Base-by-base conservation (phyloP, 2,329 filamentous ascomycete genomes). In the Cytospora paraplurivora region DNA sequence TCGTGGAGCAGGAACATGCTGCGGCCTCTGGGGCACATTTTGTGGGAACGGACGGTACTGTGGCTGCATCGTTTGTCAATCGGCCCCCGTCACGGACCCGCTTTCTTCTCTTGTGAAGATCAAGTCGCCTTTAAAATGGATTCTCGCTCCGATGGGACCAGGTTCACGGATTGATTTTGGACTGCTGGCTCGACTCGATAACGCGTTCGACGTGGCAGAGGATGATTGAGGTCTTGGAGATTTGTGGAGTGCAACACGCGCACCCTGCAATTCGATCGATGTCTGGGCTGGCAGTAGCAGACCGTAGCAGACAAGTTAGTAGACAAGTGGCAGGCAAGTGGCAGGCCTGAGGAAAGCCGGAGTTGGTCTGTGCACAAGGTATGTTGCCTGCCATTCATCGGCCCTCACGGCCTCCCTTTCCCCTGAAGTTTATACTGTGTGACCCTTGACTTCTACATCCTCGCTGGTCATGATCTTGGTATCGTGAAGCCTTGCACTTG, bases 21-120 rank as follows among this genome's bases (percentile, higher is more conserved):
- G 77, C 67, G 79, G 77, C 68, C 81, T 76, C 71, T 81, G 81
- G 67, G 81, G 76, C 69, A 77, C 75, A 73, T 81, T 82, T 69
- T 82, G 81, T 71, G 78, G 76, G 73, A 81, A 83, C 64, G 58
- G 62, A 67, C 82, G 82, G 71, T 82, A 85, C 68, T 82, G 80
- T 63, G 76, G 75, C 75, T 85, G 82, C 82, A 85, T 85, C 69
- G 71, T 78, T 71, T 19, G 35, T 55, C 51, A 47, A 21, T 47
- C n/a, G n/a, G 35, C 35, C 44, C 44, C 44, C n/a, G 44, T 19
- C 17, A 21, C 62, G 51, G 51, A 63, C 58, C 51, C 52, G 55
- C 54, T 56, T 52, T 44, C 49, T 62, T 56, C 34, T 35, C 12
- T 56, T 32, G 27, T 35, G 10, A 11, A 52, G 33, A 58, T 52